A percentile compares a stretch with the other conserved stretches of the same genome.
Conservation (phyloP, 176 grass and related monocot genomes). For the Eremochloa ophiuroides region DNA sequence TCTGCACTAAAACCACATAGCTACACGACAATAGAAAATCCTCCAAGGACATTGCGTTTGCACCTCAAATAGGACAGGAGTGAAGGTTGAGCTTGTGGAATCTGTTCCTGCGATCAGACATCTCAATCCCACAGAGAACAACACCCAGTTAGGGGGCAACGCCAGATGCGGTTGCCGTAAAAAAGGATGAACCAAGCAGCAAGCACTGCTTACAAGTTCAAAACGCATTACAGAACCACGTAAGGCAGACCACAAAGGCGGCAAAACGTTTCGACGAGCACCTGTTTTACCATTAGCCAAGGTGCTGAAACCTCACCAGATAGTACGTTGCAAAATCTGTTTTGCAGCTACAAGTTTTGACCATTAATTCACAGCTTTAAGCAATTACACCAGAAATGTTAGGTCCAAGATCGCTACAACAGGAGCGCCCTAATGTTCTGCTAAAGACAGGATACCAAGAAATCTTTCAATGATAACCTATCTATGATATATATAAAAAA, state of each 20-base stretch:
- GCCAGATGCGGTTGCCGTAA: not conserved
- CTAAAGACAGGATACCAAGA: not conserved
- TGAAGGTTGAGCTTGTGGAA: not conserved
- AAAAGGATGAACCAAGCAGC: not conserved
- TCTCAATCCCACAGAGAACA: not conserved
- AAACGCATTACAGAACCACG: not conserved
- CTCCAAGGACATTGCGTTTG: not conserved
- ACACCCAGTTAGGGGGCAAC: not conserved
- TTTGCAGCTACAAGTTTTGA: not conserved
- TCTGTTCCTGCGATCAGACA: not conserved
- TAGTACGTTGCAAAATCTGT: not conserved
- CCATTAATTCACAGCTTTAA: not conserved
- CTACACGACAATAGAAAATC: not conserved
- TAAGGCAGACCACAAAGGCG: not conserved
- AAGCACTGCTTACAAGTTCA: not conserved
- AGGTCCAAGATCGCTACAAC: slow-evolving; percentile 16
- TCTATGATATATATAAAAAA: not conserved
- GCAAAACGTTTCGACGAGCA: not conserved
- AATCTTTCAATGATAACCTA: not conserved
- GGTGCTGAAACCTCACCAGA: not conserved
- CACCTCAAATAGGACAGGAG: not conserved
- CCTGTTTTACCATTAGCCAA: not conserved
- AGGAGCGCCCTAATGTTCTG: slow-evolving; percentile 10
- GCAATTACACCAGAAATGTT: not conserved
- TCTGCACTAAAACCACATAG: not conserved